phyloP scores from a whole-genome alignment of 1,139 yeast genomes.

The Debaryomycetaceae sp. region DNA sequence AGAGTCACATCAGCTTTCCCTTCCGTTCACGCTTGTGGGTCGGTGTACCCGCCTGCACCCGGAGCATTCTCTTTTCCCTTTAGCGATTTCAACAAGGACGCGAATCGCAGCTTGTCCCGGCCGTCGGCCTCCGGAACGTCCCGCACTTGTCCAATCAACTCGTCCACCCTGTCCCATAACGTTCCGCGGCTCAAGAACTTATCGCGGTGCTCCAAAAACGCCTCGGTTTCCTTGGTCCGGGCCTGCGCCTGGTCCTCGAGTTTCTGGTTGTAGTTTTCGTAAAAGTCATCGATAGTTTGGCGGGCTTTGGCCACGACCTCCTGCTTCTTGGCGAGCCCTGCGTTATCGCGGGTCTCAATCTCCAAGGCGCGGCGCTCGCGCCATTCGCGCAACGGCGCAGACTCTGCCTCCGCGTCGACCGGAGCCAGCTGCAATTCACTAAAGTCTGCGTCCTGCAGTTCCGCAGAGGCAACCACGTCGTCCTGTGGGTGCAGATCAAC shows the following conservation, averaged over 20 bases:
- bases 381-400: constrained; percentile 67
- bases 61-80: constrained; percentile 20
- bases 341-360: constrained; percentile 71
- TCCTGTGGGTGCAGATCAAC: too few relatives aligned
- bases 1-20: constrained; percentile 4
- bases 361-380: constrained; percentile 73
- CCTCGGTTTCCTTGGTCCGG: constrained; percentile 58
- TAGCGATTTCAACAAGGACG: constrained; percentile 16
- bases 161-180: constrained; percentile 78
- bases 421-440: constrained; percentile 15
- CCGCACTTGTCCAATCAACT: constrained; percentile 34
- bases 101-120: constrained; percentile 17
- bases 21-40: neutral
- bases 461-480: constrained; percentile 9
- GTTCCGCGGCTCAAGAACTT: constrained; percentile 65
- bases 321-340: constrained; percentile 52
- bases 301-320: constrained; percentile 74
- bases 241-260: constrained; percentile 61
- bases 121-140: constrained; percentile 13
- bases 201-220: constrained; percentile 69
- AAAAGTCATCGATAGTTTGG: constrained; percentile 83
- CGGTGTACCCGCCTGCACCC: constrained; percentile 16
- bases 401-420: constrained; percentile 27
- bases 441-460: constrained; percentile 19
- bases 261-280: constrained; percentile 83